Conservation (phyloP, 805 yeast genomes). For the Candida vartiovaarae region DNA sequence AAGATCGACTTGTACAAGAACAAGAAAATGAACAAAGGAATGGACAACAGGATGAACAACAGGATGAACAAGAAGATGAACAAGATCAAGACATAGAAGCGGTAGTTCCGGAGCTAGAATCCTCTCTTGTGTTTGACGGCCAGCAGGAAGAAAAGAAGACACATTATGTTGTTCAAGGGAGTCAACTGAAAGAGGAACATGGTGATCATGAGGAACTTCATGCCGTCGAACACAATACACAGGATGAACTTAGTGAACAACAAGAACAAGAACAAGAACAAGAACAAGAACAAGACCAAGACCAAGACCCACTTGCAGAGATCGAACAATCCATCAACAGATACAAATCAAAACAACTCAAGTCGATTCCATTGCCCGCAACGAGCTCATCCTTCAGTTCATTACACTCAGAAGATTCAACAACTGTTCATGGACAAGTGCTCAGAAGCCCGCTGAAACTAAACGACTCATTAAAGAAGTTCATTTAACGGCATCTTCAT, state of each 20-base stretch:
- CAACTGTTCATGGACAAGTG: background rate
- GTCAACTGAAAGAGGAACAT: background rate
- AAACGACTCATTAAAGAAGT: background rate
- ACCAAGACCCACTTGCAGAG: background rate
- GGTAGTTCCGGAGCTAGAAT: too few relatives aligned
- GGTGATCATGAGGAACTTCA: background rate
- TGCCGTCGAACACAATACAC: background rate
- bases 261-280: constrained; percentile 1
- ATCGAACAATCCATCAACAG: constrained; percentile 1
- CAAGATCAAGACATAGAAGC: too few relatives aligned
- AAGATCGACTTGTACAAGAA: too few relatives aligned
- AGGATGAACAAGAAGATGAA: background rate
- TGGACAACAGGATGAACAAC: background rate
- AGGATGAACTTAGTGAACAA: background rate
- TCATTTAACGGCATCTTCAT: background rate
- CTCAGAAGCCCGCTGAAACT: background rate
- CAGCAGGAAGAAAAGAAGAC: background rate
- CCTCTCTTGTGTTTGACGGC: too few relatives aligned
- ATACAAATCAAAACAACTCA: background rate
- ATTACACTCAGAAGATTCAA: background rate
- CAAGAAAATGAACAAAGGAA: too few relatives aligned
- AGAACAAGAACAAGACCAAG: background rate
- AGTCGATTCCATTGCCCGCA: constrained; percentile 1
- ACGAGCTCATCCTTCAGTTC: background rate
- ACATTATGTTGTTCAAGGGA: background rate